Conservation (phyloP, 1,284 basidiomycete genomes). For the Fistulinella staudtii region DNA sequence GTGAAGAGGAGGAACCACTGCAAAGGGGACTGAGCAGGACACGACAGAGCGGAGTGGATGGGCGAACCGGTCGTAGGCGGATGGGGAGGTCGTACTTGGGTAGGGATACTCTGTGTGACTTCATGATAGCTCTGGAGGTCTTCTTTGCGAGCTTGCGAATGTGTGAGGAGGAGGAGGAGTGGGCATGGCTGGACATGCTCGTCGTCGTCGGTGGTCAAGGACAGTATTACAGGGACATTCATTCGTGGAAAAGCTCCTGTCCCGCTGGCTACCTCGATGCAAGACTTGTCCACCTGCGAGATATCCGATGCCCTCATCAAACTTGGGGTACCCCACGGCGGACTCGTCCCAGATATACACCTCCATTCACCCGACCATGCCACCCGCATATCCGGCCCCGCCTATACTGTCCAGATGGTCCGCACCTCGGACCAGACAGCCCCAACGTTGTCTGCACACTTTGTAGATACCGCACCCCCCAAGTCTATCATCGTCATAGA, state of each 20-base stretch:
- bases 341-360: constrained; percentile 78
- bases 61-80: constrained; percentile 65
- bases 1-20: constrained; percentile 77
- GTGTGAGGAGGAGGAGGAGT: constrained; percentile 12
- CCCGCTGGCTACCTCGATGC: constrained; percentile 1
- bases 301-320: constrained; percentile 91
- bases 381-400: constrained; percentile 63
- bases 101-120: constrained; percentile 50
- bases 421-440: constrained; percentile 54
- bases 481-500: constrained; percentile 75
- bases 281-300: constrained; percentile 62
- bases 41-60: not conserved
- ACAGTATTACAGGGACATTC: not conserved
- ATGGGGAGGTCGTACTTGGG: constrained; percentile 69
- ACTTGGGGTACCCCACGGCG: constrained; percentile 72
- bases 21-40: constrained; percentile 6
- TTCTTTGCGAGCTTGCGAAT: constrained; percentile 34
- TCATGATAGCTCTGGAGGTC: constrained; percentile 50
- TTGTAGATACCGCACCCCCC: constrained; percentile 75
- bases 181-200: constrained; percentile 16
- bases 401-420: constrained; percentile 92
- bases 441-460: constrained; percentile 71
- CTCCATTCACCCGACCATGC: constrained; percentile 45
- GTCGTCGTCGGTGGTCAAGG: not conserved
- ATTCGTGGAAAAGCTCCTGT: constrained; percentile 12